A percentile compares a stretch with the other conserved stretches of the same genome.
These are phyloP conservation scores for Thraustotheca clavata DNA, from an alignment of 352 stramenopile genomes.

Conservation along the genomic window DNA sequence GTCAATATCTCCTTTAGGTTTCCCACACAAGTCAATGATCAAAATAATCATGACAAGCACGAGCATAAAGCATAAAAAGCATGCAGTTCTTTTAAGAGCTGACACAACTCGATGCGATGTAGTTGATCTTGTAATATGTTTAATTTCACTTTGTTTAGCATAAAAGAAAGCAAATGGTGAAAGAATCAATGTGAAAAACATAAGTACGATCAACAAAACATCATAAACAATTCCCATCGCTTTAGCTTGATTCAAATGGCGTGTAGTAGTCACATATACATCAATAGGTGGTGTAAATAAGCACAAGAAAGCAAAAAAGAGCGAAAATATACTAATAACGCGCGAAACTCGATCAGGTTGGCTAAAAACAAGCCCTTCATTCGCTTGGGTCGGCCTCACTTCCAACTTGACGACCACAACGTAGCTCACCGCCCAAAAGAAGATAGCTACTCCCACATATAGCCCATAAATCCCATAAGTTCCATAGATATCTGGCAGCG, in stretches of 20 bases:
- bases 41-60: conserved; percentile 61
- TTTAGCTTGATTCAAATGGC: conserved; percentile 35
- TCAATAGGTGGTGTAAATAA: conserved; percentile 74
- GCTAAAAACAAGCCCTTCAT: conserved; percentile 7
- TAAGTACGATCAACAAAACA: conserved; percentile 55
- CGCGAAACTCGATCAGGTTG: conserved; percentile 15
- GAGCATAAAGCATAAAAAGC: conserved; percentile 59
- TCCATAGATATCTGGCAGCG: conserved; percentile 7
- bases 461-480: conserved; percentile 16
- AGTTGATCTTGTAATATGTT: conserved; percentile 69
- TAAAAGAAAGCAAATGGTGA: conserved; percentile 77
- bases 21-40: conserved; percentile 62
- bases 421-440: conserved; percentile 13
- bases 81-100: conserved; percentile 61
- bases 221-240: conserved; percentile 57
- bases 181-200: conserved; percentile 54
- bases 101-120: conserved; percentile 41
- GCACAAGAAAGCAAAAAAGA: conserved; percentile 64
- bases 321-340: conserved; percentile 47
- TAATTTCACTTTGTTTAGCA: conserved; percentile 73
- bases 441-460: conserved; percentile 3
- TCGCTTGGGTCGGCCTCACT: not conserved
- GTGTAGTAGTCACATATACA: conserved; percentile 68
- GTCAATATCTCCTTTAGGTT: conserved; percentile 64
- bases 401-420: conserved; percentile 8